These are phyloP conservation scores for Termitomyces sp. DNA, from an alignment of 768 basidiomycete genomes.

Conservation along the genomic window DNA sequence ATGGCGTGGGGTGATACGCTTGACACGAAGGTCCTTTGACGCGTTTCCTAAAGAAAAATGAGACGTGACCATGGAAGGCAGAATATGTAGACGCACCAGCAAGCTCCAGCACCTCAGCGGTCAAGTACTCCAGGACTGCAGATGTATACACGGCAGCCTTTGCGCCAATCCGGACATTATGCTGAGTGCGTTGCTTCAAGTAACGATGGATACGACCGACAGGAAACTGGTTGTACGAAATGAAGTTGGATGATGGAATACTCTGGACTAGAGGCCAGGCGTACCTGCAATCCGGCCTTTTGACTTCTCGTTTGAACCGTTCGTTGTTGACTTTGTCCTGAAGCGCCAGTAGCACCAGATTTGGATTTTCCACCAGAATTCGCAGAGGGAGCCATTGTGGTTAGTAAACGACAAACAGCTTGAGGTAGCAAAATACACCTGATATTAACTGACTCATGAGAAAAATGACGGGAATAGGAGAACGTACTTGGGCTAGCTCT, in stretches of 20 bases:
- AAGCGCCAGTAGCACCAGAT: slow-evolving; percentile 31
- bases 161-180: slow-evolving; percentile 95
- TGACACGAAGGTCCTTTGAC: slow-evolving; percentile 94
- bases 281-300: slow-evolving; percentile 84
- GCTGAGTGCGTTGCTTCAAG: slow-evolving; percentile 86
- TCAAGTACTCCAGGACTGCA: slow-evolving; percentile 93
- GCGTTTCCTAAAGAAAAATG: slow-evolving; percentile 66
- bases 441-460: neutral
- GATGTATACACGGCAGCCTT: slow-evolving; percentile 97
- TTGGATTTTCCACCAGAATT: slow-evolving; percentile 64
- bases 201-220: slow-evolving; percentile 98
- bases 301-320: slow-evolving; percentile 68
- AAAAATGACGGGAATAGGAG: slow-evolving; percentile 11
- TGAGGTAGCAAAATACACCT: neutral
- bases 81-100: slow-evolving; percentile 58
- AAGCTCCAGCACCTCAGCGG: slow-evolving; percentile 93
- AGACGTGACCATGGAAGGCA: neutral
- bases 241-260: neutral
- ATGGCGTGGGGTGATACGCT: slow-evolving; percentile 95
- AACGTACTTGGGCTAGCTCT: slow-evolving; percentile 7
- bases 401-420: slow-evolving; percentile 1
- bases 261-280: slow-evolving; percentile 5
- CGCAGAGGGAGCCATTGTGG: slow-evolving; percentile 40
- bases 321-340: slow-evolving; percentile 27
- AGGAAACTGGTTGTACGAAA: slow-evolving; percentile 61